phyloP scores from a whole-genome alignment of 345 rosid genomes.

The Camelina laxa region DNA sequence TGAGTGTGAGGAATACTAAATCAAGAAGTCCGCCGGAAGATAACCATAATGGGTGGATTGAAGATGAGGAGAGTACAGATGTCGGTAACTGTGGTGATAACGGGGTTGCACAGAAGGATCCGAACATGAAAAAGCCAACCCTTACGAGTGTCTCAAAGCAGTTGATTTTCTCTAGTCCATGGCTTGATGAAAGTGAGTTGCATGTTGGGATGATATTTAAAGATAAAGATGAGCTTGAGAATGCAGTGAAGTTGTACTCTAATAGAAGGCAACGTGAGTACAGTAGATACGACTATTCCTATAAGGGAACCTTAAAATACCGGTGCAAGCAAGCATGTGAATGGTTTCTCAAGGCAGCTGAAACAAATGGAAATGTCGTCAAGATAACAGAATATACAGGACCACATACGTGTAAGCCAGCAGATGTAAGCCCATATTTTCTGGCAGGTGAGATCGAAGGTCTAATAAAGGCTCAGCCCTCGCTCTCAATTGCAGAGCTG shows the following conservation, averaged over 20 bases:
- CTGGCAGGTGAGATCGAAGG: not conserved
- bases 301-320: no score
- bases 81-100: not conserved
- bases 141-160: not conserved
- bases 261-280: not conserved
- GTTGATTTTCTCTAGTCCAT: not conserved
- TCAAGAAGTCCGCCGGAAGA: not conserved
- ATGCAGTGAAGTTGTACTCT: conserved; percentile 12
- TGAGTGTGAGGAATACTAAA: not conserved
- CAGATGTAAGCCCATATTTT: not conserved
- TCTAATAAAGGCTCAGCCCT: conserved; percentile 10
- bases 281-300: no score
- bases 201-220: conserved; percentile 1
- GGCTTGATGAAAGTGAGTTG: conserved; percentile 20
- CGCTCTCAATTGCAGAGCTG: not conserved
- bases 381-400: not conserved
- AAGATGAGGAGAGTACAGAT: not conserved
- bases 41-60: not conserved
- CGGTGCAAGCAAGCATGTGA: no score
- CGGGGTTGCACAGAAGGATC: not conserved
- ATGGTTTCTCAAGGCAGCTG: not conserved
- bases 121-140: not conserved
- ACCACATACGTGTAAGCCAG: not conserved
- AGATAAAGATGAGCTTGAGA: not conserved
- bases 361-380: not conserved